A percentile compares a stretch with the other conserved stretches of the same genome.
These are phyloP conservation scores for Trebouxia sp. DNA, from an alignment of 139 green algal species.

Conservation along the genomic window DNA sequence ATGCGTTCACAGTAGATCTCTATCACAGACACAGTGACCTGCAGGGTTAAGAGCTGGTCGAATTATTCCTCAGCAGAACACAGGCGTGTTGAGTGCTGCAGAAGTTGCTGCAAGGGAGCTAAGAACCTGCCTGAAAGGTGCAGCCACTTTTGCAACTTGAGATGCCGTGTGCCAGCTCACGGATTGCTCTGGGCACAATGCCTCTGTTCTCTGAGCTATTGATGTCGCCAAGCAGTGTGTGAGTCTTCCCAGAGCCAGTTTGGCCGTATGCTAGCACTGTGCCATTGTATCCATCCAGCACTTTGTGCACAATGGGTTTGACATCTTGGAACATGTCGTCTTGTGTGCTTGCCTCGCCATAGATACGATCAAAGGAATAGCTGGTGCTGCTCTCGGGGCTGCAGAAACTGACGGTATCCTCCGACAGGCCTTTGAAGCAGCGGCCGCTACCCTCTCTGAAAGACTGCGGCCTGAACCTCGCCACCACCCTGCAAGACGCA, in stretches of 20 bases:
- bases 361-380: constrained; percentile 60
- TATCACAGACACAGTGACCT: constrained; percentile 56
- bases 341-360: constrained; percentile 47
- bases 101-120: neutral
- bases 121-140: constrained; percentile 2
- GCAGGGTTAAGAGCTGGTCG: neutral
- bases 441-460: neutral
- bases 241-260: constrained; percentile 78
- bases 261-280: constrained; percentile 70
- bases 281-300: constrained; percentile 66
- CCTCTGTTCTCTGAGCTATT: constrained; percentile 32
- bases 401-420: constrained; percentile 5
- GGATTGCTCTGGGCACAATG: constrained; percentile 67
- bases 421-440: constrained; percentile 18
- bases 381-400: constrained; percentile 20
- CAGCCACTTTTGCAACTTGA: neutral
- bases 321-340: constrained; percentile 57
- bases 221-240: constrained; percentile 68
- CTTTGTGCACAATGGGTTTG: constrained; percentile 41
- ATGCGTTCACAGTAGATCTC: constrained; percentile 87
- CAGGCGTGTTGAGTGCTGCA: neutral
- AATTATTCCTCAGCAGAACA: neutral
- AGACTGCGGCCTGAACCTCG: constrained; percentile 25
- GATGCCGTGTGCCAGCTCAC: constrained; percentile 51
- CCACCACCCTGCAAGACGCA: constrained; percentile 26